Evolutionary conservation across 2,329 filamentous ascomycete genomes (phyloP).

Genomic region (Alternaria consortialis): DNA sequence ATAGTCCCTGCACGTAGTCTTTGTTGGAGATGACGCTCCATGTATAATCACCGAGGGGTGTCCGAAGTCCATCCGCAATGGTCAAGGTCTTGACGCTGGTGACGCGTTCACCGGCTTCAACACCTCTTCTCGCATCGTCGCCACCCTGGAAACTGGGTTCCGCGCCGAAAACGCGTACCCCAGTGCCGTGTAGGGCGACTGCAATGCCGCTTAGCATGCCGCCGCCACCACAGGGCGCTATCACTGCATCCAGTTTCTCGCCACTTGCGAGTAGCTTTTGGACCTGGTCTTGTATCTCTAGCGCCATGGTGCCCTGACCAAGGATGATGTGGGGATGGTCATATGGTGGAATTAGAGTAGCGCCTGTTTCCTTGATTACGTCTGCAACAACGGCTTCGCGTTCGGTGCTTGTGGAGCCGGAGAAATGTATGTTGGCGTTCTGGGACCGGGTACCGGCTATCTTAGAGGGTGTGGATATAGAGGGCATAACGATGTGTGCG

Average conservation of each 20-base stretch:
- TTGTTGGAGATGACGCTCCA: constrained; percentile 80
- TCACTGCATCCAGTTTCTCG: constrained; percentile 62
- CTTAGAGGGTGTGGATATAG: constrained; percentile 84
- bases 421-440: constrained; percentile 81
- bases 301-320: constrained; percentile 87
- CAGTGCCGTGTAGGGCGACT: constrained; percentile 75
- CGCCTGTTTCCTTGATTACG: constrained; percentile 75
- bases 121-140: constrained; percentile 80
- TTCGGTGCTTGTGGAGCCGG: constrained; percentile 80
- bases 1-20: constrained; percentile 74
- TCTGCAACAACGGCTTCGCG: constrained; percentile 78
- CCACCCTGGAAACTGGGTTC: constrained; percentile 85
- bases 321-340: constrained; percentile 92
- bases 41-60: constrained; percentile 77
- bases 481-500: constrained; percentile 91
- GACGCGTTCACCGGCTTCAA: constrained; percentile 71
- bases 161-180: constrained; percentile 81
- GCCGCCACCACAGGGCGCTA: constrained; percentile 86
- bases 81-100: constrained; percentile 77
- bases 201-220: constrained; percentile 87
- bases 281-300: constrained; percentile 84
- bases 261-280: constrained; percentile 57
- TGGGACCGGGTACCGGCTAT: constrained; percentile 83
- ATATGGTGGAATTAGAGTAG: constrained; percentile 85
- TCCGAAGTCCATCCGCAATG: constrained; percentile 87